Evolutionary conservation across 306 rosid genomes (phyloP).

Genomic region (Carpinus fangiana): DNA sequence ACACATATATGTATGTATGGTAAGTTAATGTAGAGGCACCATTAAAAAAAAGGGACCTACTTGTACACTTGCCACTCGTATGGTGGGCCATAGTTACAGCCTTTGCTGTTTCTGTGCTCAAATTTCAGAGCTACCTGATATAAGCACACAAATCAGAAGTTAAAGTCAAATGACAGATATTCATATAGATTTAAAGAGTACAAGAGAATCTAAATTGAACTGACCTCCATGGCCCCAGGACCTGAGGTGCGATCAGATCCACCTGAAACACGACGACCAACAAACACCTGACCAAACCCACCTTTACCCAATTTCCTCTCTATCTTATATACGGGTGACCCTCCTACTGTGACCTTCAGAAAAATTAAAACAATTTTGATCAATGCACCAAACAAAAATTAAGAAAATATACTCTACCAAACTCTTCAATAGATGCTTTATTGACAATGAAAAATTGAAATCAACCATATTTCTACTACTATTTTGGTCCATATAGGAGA

Average conservation of each 20-base stretch:
- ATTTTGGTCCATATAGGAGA: not conserved
- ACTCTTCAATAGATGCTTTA: not conserved
- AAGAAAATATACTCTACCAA: not conserved
- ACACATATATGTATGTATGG: not conserved
- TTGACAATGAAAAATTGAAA: not conserved
- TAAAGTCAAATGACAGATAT: not conserved
- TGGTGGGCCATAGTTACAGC: conserved; percentile 92
- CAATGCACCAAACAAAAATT: not conserved
- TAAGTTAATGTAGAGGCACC: not conserved
- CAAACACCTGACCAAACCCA: conserved; percentile 95
- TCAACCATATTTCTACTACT: not conserved
- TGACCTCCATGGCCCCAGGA: conserved; percentile 78
- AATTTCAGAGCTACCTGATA: conserved; percentile 94
- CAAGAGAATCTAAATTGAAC: conserved; percentile 22
- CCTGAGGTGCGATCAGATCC: conserved; percentile 73
- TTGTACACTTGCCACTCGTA: conserved; percentile 99
- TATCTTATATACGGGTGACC: conserved; percentile 76
- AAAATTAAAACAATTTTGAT: not conserved
- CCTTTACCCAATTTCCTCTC: conserved; percentile 89
- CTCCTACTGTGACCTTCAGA: conserved; percentile 85
- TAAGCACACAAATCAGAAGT: conserved; percentile 6
- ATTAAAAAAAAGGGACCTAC: conserved; percentile 42
- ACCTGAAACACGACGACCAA: conserved; percentile 76
- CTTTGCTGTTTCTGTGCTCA: conserved; percentile 96
- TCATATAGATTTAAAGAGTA: not conserved